Conservation (phyloP, 73 alveolate genomes). For the Paramecium pentaurelia region DNA sequence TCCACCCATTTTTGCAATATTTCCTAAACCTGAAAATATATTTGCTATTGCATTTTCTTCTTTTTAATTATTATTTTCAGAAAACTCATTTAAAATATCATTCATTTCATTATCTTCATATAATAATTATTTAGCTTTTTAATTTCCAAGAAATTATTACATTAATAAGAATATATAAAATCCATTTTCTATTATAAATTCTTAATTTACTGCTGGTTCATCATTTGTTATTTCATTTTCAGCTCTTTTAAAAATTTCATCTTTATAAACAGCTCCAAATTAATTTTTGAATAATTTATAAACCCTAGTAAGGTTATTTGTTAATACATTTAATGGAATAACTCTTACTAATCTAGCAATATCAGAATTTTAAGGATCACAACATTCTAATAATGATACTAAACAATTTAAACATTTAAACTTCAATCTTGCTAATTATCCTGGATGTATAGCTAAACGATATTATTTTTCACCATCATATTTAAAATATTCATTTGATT, state of each 20-base stretch:
- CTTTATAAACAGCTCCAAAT: constrained; percentile 12
- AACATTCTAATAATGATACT: constrained; percentile 60
- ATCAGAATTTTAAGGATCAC: constrained; percentile 52
- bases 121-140: constrained; percentile 53
- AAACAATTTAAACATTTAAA: constrained; percentile 59
- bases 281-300: constrained; percentile 34
- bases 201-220: constrained; percentile 22
- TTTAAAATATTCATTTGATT: not conserved
- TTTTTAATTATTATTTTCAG: not conserved
- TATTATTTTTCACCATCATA: not conserved
- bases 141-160: constrained; percentile 43
- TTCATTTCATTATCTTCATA: constrained; percentile 55
- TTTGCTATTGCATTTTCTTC: constrained; percentile 28
- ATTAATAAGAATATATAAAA: constrained; percentile 47
- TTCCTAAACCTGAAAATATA: constrained; percentile 8
- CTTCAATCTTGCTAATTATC: constrained; percentile 58
- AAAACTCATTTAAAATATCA: constrained; percentile 56
- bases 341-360: constrained; percentile 61
- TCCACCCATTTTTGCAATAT: constrained; percentile 51
- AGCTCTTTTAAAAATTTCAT: constrained; percentile 27
- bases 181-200: constrained; percentile 66
- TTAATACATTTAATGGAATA: constrained; percentile 52
- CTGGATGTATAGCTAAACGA: constrained; percentile 12
- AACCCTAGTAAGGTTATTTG: constrained; percentile 31
- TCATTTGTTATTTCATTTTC: not conserved